These are phyloP conservation scores for Phoma herbarum DNA, from an alignment of 2,329 filamentous ascomycete species.

Conservation along the genomic window DNA sequence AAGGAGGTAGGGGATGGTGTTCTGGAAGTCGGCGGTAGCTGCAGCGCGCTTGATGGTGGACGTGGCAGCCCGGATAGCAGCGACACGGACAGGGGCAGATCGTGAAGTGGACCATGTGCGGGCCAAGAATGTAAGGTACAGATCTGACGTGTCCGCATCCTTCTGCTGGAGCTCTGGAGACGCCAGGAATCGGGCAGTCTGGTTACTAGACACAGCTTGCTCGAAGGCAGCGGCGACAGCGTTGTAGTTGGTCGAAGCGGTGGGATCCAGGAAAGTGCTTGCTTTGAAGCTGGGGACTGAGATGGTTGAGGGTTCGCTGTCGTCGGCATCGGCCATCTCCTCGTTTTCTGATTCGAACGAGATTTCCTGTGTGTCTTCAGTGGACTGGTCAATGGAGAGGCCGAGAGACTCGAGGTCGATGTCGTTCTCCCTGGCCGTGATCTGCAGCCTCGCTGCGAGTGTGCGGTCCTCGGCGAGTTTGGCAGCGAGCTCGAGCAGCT, in stretches of 20 bases:
- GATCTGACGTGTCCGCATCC: conserved; percentile 66
- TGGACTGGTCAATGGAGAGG: conserved; percentile 49
- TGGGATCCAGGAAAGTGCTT: conserved; percentile 39
- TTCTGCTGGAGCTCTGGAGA: conserved; percentile 64
- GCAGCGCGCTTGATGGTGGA: conserved; percentile 43
- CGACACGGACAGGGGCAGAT: conserved; percentile 72
- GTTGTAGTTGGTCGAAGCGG: conserved; percentile 38
- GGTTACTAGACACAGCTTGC: conserved; percentile 35
- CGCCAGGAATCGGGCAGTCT: conserved; percentile 58
- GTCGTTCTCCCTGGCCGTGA: conserved; percentile 71
- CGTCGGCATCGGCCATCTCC: conserved; percentile 60
- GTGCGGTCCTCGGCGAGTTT: conserved; percentile 41
- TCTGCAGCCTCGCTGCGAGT: conserved; percentile 67
- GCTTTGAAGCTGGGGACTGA: conserved; percentile 38
- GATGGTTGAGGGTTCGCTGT: conserved; percentile 38
- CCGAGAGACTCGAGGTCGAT: conserved; percentile 72
- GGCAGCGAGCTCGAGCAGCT: conserved; percentile 44
- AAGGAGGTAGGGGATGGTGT: conserved; percentile 82
- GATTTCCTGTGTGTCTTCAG: conserved; percentile 25
- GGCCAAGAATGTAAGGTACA: conserved; percentile 79
- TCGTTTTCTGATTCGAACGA: conserved; percentile 56
- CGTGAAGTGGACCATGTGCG: conserved; percentile 77
- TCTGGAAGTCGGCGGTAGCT: conserved; percentile 73
- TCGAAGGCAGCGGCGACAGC: conserved; percentile 42
- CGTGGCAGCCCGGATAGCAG: conserved; percentile 69